Evolutionary conservation across 2,329 filamentous ascomycete species (phyloP), one percentile per base, ranked within the genome.

Genomic region (Colletotrichum sp.): DNA sequence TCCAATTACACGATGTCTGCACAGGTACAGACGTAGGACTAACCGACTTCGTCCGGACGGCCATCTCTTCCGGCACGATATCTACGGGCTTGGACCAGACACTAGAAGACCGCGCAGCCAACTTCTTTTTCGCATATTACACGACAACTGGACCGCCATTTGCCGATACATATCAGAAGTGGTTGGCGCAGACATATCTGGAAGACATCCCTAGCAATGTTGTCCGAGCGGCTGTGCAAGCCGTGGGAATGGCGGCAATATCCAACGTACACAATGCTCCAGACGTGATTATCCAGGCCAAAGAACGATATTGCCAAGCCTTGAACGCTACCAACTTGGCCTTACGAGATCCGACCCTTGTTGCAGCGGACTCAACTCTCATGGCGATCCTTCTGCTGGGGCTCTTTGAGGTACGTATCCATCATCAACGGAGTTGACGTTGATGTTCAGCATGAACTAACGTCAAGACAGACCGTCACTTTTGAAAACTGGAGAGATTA

Each of bases 121-220:
- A 65, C 52, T 82, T 82, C 71, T 82, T 79, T 66, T 82, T 82
- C 36, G 25, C 79, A 4, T 79, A 79, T 8, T 82, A 80, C 44
- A 74, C 72, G 13, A 78, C 49, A 19, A 69, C 79, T 32, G 78
- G 79, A 15, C 76, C 79, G 11, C 75, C 79, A 0, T 72, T 80
- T n/a, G 76, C 76, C 11, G 61, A 74, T 8, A 76, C 72, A 1
- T 79, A 78, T 57, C 70, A 77, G 22, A 30, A 65, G 19, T 81
- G 80, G 80, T 75, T 82, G 11, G 67, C 70, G 5, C 52, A 78
- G 19, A 32, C 55, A 4, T 80, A 81, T 67, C 57, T 22, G 12
- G 27, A 78, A 9, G 30, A 62, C 30, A 30, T 6, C 8, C 52
- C 68, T 6, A 13, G 19, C 22, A 36, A 74, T n/a, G 39, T 70